Percentiles rank a stretch among this genome's conserved stretches.
Conservation (phyloP, 352 stramenopile species). For the Blastocystis sp. region DNA sequence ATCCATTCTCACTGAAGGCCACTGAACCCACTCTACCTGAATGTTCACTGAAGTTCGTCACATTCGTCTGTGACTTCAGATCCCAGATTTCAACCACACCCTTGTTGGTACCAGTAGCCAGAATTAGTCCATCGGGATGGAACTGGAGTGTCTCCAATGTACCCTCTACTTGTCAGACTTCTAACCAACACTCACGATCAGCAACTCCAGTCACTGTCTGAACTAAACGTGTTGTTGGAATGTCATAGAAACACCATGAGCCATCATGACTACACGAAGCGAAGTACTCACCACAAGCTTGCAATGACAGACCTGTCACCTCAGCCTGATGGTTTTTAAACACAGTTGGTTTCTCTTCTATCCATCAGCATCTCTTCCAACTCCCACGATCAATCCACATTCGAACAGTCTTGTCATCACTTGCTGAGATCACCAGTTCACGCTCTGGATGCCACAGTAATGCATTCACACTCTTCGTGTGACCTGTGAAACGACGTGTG, state of each 20-base stretch:
- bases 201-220: constrained; percentile 20
- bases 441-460: constrained; percentile 73
- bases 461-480: constrained; percentile 77
- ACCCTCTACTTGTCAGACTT: constrained; percentile 65
- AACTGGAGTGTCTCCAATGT: constrained; percentile 70
- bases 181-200: neutral
- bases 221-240: constrained; percentile 65
- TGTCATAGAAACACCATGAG: constrained; percentile 76
- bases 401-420: constrained; percentile 73
- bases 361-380: constrained; percentile 23
- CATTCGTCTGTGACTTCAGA: constrained; percentile 76
- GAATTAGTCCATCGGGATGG: constrained; percentile 88
- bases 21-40: constrained; percentile 72
- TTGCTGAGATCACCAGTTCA: constrained; percentile 72
- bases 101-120: constrained; percentile 72
- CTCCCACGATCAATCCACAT: constrained; percentile 45
- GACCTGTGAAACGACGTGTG: constrained; percentile 72
- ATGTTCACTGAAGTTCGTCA: constrained; percentile 78
- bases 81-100: constrained; percentile 83
- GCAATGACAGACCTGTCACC: constrained; percentile 72
- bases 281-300: constrained; percentile 76
- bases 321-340: constrained; percentile 30
- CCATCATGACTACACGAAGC: constrained; percentile 74
- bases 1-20: constrained; percentile 87
- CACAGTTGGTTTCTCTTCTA: constrained; percentile 52